These are phyloP conservation scores for Verticillium nubilum DNA, from an alignment of 2,329 filamentous ascomycete species.

Conservation along the genomic window DNA sequence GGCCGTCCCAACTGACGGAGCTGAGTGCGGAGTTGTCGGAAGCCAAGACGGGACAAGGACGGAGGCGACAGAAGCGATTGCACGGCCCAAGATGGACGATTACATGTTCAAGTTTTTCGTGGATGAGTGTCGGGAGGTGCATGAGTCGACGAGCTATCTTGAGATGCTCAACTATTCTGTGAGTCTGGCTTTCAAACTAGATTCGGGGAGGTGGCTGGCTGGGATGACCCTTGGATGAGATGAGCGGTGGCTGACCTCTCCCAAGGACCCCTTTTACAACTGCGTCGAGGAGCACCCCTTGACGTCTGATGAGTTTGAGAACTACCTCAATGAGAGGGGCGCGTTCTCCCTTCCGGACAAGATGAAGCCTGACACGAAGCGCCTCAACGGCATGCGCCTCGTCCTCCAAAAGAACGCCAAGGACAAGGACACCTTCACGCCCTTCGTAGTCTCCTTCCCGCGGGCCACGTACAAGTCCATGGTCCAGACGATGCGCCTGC, in stretches of 20 bases:
- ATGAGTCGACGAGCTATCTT: conserved; percentile 48
- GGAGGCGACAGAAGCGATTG: not conserved
- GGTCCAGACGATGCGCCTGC: conserved; percentile 48
- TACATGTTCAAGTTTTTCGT: conserved; percentile 50
- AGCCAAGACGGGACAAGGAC: not conserved
- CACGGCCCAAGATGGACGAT: conserved; percentile 47
- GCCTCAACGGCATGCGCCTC: conserved; percentile 47
- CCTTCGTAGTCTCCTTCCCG: conserved; percentile 47
- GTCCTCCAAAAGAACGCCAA: conserved; percentile 53
- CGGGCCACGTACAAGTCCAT: conserved; percentile 48
- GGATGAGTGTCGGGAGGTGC: conserved; percentile 39
- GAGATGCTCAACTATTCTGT: conserved; percentile 58
- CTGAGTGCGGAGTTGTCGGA: not conserved
- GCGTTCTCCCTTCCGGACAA: conserved; percentile 42
- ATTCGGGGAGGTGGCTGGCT: not conserved
- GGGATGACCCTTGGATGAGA: not conserved
- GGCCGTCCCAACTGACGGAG: not conserved
- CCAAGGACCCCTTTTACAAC: conserved; percentile 44
- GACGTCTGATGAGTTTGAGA: conserved; percentile 50
- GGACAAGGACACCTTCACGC: conserved; percentile 52
- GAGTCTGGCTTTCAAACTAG: conserved; percentile 16
- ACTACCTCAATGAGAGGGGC: conserved; percentile 46
- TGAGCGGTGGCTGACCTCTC: not conserved
- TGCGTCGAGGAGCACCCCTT: conserved; percentile 46
- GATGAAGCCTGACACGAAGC: conserved; percentile 33